Percentiles rank a stretch among this genome's conserved stretches.
Conservation (phyloP, 495 filamentous ascomycete genomes). For the Melanomma pulvis-pyrius region DNA sequence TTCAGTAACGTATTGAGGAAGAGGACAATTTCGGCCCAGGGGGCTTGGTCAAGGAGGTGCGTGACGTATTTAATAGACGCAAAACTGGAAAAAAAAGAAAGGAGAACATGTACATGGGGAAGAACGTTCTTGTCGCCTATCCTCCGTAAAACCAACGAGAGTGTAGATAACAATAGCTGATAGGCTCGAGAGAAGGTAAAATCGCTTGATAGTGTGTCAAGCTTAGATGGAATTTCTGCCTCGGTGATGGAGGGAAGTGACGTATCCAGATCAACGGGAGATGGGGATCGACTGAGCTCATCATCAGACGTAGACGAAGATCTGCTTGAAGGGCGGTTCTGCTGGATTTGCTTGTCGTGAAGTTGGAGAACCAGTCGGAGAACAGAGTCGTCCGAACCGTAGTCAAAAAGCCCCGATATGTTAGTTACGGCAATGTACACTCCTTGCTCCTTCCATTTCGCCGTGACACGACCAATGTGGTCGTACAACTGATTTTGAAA, state of each 20-base stretch:
- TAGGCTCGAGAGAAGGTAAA: slow-evolving; percentile 44
- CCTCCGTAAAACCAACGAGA: slow-evolving; percentile 61
- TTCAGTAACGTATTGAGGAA: slow-evolving; percentile 68
- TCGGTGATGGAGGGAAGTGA: slow-evolving; percentile 22
- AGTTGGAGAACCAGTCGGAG: slow-evolving; percentile 48
- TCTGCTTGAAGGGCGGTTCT: slow-evolving; percentile 29
- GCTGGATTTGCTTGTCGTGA: slow-evolving; percentile 44
- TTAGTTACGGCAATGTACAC: slow-evolving; percentile 56
- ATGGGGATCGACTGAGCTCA: slow-evolving; percentile 17
- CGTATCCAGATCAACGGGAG: slow-evolving; percentile 13
- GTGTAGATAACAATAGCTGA: slow-evolving; percentile 51
- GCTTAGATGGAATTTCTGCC: slow-evolving; percentile 28
- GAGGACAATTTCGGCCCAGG: slow-evolving; percentile 65
- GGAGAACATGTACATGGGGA: slow-evolving; percentile 66
- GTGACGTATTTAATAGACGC: slow-evolving; percentile 51
- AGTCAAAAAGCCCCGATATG: slow-evolving; percentile 60
- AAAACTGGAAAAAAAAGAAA: slow-evolving; percentile 68
- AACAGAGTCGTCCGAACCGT: slow-evolving; percentile 58
- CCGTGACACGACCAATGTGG: slow-evolving; percentile 60
- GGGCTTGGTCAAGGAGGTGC: slow-evolving; percentile 58
- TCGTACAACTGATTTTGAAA: slow-evolving; percentile 60
- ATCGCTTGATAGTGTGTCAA: slow-evolving; percentile 13
- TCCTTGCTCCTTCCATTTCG: slow-evolving; percentile 68
- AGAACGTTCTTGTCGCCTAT: slow-evolving; percentile 65
- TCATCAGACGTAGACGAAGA: slow-evolving; percentile 23